A percentile compares a stretch with the other conserved stretches of the same genome.
Conservation (phyloP, 139 green algal species). For the Chlorella sp. region DNA sequence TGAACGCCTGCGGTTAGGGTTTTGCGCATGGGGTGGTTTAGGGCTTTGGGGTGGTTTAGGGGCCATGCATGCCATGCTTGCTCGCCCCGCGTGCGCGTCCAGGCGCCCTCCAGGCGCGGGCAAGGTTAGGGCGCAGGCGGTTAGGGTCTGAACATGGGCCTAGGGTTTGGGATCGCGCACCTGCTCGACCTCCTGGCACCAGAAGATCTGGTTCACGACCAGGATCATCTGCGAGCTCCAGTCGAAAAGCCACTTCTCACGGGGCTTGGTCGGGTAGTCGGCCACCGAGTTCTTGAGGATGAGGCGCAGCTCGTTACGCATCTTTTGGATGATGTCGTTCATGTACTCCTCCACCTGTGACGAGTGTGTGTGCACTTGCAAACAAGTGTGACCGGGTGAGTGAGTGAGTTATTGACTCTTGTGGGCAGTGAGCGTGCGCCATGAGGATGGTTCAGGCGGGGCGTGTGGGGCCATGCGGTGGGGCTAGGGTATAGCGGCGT, state of each 20-base stretch:
- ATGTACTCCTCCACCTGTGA: conserved; percentile 89
- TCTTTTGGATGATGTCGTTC: conserved; percentile 77
- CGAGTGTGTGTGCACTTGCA: conserved; percentile 11
- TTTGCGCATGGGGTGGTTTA: too few relatives aligned
- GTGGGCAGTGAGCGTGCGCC: background rate
- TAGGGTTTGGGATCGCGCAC: conserved; percentile 5
- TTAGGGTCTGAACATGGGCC: too few relatives aligned
- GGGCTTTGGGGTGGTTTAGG: too few relatives aligned
- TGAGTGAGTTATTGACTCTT: background rate
- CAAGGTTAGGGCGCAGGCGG: too few relatives aligned
- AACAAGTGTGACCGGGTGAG: too few relatives aligned
- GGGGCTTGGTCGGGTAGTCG: conserved; percentile 59
- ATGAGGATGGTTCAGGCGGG: background rate
- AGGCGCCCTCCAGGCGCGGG: too few relatives aligned
- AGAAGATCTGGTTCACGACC: conserved; percentile 91
- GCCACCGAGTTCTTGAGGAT: conserved; percentile 56
- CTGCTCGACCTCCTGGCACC: conserved; percentile 81
- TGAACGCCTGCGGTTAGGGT: conserved; percentile 60
- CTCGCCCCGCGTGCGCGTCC: too few relatives aligned
- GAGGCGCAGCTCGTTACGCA: conserved; percentile 74
- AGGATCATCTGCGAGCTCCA: conserved; percentile 81
- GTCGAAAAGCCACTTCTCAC: conserved; percentile 82
- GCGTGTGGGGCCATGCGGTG: background rate
- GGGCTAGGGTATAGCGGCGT: too few relatives aligned
- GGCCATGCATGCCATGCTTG: too few relatives aligned